Base-by-base conservation (phyloP, 2,329 filamentous ascomycete genomes). In the Aureobasidium uvarum region DNA sequence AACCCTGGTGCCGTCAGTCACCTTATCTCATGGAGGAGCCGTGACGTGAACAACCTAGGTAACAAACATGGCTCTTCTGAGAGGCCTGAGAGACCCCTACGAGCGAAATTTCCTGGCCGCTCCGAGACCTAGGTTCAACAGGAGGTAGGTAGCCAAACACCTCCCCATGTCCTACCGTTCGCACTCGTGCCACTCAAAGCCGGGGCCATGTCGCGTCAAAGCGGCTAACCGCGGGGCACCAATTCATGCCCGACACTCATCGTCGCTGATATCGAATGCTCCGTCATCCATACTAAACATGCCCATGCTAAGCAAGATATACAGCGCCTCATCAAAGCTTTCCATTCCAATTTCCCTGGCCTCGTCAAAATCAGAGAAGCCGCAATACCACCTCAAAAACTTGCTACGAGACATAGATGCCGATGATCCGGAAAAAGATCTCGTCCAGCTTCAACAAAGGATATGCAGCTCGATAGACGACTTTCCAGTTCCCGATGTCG, bases 231-330 rank as follows among this genome's bases (percentile, higher is more conserved):
- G 54, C 39, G 54, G 54, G 38, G 54, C 38, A 58, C 45, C 25
- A 25, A 43, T 41, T 5, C 31, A 33, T 41, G 52, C 39, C 39
- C 23, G 11, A 6, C 4, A 25, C 7, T n/a, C 10, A 3, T 20
- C 28, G 18, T 45, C 39, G 14, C 25, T 11, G 33, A 36, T 10
- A 43, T 10, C 18, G n/a, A 23, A 20, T 38, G 18, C 11, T 38
- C 18, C 16, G 20, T 43, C 25, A 5, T 11, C 20, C 25, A 16
- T 6, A 20, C 28, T 20, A 43, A 36, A 46, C 25, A 60, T 60
- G 39, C 41, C 58, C 25, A 63, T 63, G 36, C 60, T 63, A 39
- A 63, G 23, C 46, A 63, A 54, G n/a, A 46, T 63, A 48, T 63
- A 43, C 60, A 63, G 60, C 48, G 60, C 39, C 14, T 63, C 60